Conservation (phyloP, 345 rosid species). For the Microthlaspi erraticum region DNA sequence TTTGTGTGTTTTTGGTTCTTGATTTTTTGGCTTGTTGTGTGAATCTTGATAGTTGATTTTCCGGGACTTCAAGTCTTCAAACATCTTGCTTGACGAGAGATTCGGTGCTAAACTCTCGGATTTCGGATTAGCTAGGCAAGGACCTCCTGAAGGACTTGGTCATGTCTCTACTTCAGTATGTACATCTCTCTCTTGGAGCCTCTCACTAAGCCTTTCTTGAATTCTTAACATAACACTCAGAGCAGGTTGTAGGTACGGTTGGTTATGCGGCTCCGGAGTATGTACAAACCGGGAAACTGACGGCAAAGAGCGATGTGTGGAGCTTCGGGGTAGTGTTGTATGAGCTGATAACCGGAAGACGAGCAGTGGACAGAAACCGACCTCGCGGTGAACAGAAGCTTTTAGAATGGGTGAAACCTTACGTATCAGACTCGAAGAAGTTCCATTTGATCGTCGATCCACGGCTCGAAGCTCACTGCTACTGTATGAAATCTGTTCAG, state of each 20-base stretch:
- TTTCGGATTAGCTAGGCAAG: conserved; percentile 93
- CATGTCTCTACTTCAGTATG: conserved; percentile 91
- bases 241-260: conserved; percentile 98
- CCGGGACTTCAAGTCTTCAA: conserved; percentile 93
- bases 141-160: conserved; percentile 86
- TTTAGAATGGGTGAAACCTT: conserved; percentile 92
- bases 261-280: conserved; percentile 99
- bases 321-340: conserved; percentile 96
- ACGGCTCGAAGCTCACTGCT: conserved; percentile 69
- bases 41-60: conserved; percentile 67
- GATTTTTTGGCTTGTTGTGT: not conserved
- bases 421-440: conserved; percentile 78
- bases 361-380: conserved; percentile 78
- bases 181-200: too few species aligned
- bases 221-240: not conserved
- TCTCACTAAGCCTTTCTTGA: too few species aligned
- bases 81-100: conserved; percentile 82
- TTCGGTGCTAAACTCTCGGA: conserved; percentile 93
- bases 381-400: conserved; percentile 94
- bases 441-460: conserved; percentile 83
- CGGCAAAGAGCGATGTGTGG: conserved; percentile 98
- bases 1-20: conserved; percentile 1
- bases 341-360: conserved; percentile 92
- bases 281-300: conserved; percentile 82
- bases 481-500: conserved; percentile 78